Base-by-base conservation (phyloP, 176 grass and related monocot genomes). In the Lolium perenne region DNA sequence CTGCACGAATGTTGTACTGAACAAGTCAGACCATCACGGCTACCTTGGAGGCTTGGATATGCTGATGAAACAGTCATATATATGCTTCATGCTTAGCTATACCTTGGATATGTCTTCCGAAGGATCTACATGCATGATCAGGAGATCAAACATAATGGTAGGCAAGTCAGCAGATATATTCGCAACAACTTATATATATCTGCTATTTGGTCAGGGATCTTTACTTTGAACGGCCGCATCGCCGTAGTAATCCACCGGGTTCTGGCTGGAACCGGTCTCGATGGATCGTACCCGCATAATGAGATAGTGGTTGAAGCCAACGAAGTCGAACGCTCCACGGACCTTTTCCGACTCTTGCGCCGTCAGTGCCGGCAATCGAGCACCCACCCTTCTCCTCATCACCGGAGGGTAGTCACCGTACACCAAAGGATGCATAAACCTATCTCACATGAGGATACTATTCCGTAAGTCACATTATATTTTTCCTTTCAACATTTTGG, bases 241-340 rank as follows among this genome's bases (percentile, higher is more conserved):
- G 1, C 8, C 78, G 82, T 78, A 84, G 83, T 94, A 94, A 58
- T 97, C 94, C 26, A 62, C 21, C 47, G 22, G 9, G 74, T 66
- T 82, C 8, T 47, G n/a, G 8, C 62, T 45, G 61, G 61, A 64
- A 29, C 49, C 38, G 20, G 58, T 11, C 17, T 53, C 56, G 22
- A 47, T 38, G 10, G 78, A 71, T 76, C 38, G 54, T 26, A 92
- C 56, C 16, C 89, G 91, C 1, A 80, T 2, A 2, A 64, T 80
- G 48, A 80, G 0, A 67, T 97, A 97, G 74, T 97, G 92, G n/a
- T 94, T 97, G 66, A 97, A 77, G 76, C 92, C 95, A 41, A 94
- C 77, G 83, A 97, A 97, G 81, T 97, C 95, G 47, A 94, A 91
- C 1, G 92, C 91, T n/a, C 88, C 92, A 14, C 78, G 81, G 4